Percentiles rank a stretch among this genome's conserved stretches.
phyloP scores from a whole-genome alignment of 306 rosid species.

The Acacia melanoxylon region DNA sequence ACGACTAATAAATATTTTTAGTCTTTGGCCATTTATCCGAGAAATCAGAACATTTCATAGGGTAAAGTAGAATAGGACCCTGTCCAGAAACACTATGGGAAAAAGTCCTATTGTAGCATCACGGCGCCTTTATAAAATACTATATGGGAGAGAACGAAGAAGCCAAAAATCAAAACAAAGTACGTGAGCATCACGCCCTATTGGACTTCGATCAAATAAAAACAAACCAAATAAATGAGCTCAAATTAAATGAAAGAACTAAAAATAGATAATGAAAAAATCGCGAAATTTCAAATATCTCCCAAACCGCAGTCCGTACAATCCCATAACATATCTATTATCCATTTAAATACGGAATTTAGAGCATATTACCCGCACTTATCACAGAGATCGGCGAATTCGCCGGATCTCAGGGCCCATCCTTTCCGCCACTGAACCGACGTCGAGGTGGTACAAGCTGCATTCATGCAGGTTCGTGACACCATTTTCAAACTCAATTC shows the following conservation, averaged over 20 bases:
- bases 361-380: conserved; percentile 78
- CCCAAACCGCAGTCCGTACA: conserved; percentile 26
- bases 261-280: conserved; percentile 16
- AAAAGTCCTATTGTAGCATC: neutral
- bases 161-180: neutral
- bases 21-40: neutral
- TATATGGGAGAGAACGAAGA: neutral
- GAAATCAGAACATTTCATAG: neutral
- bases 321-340: neutral
- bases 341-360: conserved; percentile 25
- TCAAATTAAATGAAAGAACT: neutral
- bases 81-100: neutral
- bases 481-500: conserved; percentile 67
- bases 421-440: conserved; percentile 86
- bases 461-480: conserved; percentile 73
- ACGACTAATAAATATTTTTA: neutral
- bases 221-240: conserved; percentile 9
- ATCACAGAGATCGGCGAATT: conserved; percentile 82
- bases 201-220: conserved; percentile 17
- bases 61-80: neutral
- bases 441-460: conserved; percentile 58
- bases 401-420: conserved; percentile 95
- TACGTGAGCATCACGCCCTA: neutral
- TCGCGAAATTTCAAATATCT: conserved; percentile 17
- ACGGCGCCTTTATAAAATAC: conserved; percentile 16